Conservation (phyloP, 371 early-diverging fungal genomes). For the Mortierella sp. region DNA sequence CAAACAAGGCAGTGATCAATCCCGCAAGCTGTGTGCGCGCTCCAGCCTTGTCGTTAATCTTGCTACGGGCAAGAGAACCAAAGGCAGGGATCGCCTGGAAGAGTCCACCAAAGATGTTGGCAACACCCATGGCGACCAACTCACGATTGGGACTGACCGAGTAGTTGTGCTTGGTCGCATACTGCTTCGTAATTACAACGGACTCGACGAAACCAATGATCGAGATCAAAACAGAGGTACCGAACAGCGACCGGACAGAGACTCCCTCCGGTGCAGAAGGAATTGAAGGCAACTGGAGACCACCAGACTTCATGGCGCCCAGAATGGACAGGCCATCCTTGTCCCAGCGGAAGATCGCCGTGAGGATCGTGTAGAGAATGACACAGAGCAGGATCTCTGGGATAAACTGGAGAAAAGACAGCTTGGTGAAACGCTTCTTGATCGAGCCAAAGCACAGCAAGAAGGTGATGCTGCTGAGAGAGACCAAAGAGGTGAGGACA, state of each 20-base stretch:
- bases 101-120: constrained; percentile 83
- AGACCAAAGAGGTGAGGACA: constrained; percentile 71
- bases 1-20: constrained; percentile 79
- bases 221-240: constrained; percentile 79
- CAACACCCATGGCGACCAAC: constrained; percentile 90
- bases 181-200: constrained; percentile 90
- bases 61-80: constrained; percentile 90
- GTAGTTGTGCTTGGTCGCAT: constrained; percentile 88
- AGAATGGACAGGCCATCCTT: constrained; percentile 77
- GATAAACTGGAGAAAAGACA: constrained; percentile 71
- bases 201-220: constrained; percentile 97
- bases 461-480: constrained; percentile 73
- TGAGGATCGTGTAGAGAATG: constrained; percentile 71
- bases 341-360: constrained; percentile 74
- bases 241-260: constrained; percentile 58
- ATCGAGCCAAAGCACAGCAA: constrained; percentile 65
- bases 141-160: constrained; percentile 93
- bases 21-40: constrained; percentile 91
- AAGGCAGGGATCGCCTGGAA: constrained; percentile 91
- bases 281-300: constrained; percentile 70
- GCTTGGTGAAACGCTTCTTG: constrained; percentile 63
- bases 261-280: constrained; percentile 75
- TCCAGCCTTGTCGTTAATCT: constrained; percentile 89
- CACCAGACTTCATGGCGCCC: constrained; percentile 71
- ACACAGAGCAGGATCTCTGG: constrained; percentile 92